Evolutionary conservation across 306 rosid genomes (phyloP).

Genomic region (Cucurbita moschata): DNA sequence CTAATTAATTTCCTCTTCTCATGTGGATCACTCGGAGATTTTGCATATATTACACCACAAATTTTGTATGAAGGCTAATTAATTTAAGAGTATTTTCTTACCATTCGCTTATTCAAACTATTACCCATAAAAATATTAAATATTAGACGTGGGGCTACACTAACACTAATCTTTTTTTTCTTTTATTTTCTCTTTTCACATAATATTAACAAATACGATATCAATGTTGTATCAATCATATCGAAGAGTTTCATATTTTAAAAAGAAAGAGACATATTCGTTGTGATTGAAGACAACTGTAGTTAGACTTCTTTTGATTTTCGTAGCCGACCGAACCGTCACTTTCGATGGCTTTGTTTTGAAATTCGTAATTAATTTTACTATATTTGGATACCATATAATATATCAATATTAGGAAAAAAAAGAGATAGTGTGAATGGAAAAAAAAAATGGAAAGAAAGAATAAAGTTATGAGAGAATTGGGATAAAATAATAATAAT

Average conservation of each 20-base stretch:
- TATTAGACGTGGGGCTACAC: too few relatives aligned
- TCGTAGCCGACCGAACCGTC: background rate
- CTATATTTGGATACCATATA: too few relatives aligned
- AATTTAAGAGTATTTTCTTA: too few relatives aligned
- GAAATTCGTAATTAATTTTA: background rate
- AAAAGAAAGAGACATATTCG: background rate
- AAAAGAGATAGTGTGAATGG: too few relatives aligned
- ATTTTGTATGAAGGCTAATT: background rate
- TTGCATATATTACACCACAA: background rate
- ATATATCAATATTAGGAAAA: too few relatives aligned
- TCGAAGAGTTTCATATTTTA: background rate
- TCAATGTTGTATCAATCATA: background rate
- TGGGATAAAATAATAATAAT: background rate
- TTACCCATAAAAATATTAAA: too few relatives aligned
- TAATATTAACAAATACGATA: background rate
- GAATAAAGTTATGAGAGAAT: too few relatives aligned
- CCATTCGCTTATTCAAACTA: background rate
- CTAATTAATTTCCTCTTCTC: background rate
- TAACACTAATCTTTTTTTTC: too few relatives aligned
- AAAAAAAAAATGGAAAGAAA: too few relatives aligned
- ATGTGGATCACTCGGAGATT: background rate
- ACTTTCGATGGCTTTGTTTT: background rate
- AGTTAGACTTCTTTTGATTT: background rate
- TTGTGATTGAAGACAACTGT: background rate
- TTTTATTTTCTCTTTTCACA: too few relatives aligned